These are phyloP conservation scores for Diaporthe humulicola DNA, from an alignment of 2,329 filamentous ascomycete species.

Conservation along the genomic window DNA sequence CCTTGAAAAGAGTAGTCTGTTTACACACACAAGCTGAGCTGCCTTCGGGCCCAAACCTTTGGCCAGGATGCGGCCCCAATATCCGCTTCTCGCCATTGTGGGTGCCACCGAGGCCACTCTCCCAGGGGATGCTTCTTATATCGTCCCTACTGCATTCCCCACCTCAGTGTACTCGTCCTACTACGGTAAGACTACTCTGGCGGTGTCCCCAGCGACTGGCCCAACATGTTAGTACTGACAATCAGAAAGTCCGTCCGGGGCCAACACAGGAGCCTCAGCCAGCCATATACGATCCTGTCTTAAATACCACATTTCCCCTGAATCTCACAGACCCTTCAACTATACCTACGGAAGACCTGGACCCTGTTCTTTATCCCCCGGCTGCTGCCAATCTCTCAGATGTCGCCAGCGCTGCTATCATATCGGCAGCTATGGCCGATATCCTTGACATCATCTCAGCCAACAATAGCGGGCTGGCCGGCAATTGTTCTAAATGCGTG, in stretches of 20 bases:
- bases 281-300: constrained; percentile 64
- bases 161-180: constrained; percentile 65
- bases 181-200: constrained; percentile 50
- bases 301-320: constrained; percentile 66
- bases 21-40: not conserved
- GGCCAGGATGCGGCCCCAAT: constrained; percentile 32
- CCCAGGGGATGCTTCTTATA: constrained; percentile 53
- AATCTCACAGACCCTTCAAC: constrained; percentile 67
- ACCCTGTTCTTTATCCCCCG: constrained; percentile 64
- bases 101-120: constrained; percentile 38
- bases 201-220: not conserved
- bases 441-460: constrained; percentile 58
- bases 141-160: constrained; percentile 62
- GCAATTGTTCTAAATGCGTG: constrained; percentile 67
- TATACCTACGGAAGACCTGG: constrained; percentile 61
- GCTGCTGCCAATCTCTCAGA: constrained; percentile 59
- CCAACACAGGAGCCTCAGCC: constrained; percentile 51
- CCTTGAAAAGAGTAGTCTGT: not conserved
- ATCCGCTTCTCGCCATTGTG: constrained; percentile 35
- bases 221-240: not conserved
- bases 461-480: constrained; percentile 49
- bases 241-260: constrained; percentile 45
- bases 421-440: constrained; percentile 57
- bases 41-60: not conserved
- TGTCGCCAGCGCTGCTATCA: constrained; percentile 54